Conservation (phyloP, 2,329 filamentous ascomycete species). For the Fusarium lyarnte region DNA sequence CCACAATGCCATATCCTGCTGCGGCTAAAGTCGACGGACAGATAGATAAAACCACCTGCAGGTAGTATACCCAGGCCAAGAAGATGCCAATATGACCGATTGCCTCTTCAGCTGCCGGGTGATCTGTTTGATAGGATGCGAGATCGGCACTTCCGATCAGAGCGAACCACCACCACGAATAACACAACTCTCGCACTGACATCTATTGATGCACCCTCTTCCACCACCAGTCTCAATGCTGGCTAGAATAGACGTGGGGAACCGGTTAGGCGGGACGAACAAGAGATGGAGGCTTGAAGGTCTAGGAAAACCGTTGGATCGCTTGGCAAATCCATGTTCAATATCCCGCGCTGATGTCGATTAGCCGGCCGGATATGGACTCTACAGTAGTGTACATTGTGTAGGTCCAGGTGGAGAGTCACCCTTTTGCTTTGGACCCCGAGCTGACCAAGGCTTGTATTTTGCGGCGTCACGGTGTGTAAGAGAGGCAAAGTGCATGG, state of each 20-base stretch:
- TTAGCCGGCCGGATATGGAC: slow-evolving; percentile 13
- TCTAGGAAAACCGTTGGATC: slow-evolving; percentile 6
- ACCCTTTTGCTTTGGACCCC: neutral
- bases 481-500: slow-evolving; percentile 31
- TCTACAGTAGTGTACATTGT: neutral
- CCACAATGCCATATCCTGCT: neutral
- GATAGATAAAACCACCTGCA: neutral
- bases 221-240: slow-evolving; percentile 6
- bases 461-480: neutral
- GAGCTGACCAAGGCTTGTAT: slow-evolving; percentile 13
- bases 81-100: slow-evolving; percentile 13
- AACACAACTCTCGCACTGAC: neutral
- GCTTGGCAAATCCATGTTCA: slow-evolving; percentile 9
- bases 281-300: neutral
- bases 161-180: slow-evolving; percentile 3
- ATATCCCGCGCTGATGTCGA: slow-evolving; percentile 20
- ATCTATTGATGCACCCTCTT: slow-evolving; percentile 9
- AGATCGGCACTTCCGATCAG: slow-evolving; percentile 36
- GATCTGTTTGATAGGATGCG: slow-evolving; percentile 22
- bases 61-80: neutral
- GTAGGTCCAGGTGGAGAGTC: slow-evolving; percentile 6
- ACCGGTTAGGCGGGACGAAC: slow-evolving; percentile 31
- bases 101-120: slow-evolving; percentile 17
- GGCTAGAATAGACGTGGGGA: neutral
- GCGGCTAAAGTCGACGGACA: neutral